Evolutionary conservation across 345 rosid species (phyloP).

Genomic region (Eucalyptus curtisii): DNA sequence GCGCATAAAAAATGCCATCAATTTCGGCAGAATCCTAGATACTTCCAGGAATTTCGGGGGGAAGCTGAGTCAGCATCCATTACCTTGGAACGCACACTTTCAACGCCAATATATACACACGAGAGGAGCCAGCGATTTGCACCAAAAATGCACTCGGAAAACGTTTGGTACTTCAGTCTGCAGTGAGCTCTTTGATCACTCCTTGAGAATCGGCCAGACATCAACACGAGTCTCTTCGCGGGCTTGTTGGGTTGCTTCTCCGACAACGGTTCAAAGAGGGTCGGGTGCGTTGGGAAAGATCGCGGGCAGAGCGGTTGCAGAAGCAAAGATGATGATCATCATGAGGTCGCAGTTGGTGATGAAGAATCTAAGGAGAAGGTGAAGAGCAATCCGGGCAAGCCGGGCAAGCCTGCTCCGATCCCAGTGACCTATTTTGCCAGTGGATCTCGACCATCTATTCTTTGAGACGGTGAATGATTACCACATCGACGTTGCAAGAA

Average conservation of each 20-base stretch:
- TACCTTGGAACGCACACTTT: background rate
- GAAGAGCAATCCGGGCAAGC: background rate
- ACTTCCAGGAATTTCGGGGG: background rate
- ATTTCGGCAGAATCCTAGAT: background rate
- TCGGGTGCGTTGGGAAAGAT: background rate
- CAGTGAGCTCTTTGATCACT: background rate
- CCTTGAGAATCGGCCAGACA: background rate
- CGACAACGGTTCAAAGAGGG: background rate
- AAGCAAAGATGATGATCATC: background rate
- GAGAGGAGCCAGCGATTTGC: background rate
- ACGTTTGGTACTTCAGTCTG: background rate
- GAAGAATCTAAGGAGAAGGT: background rate
- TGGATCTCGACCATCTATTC: background rate
- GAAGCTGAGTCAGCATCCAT: background rate
- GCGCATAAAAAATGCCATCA: accelerated
- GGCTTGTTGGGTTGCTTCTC: background rate
- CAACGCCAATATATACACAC: background rate
- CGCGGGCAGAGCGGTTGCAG: background rate
- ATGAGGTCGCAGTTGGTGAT: background rate
- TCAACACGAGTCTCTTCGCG: conserved; percentile 5
- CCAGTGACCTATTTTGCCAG: background rate
- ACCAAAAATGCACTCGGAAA: background rate
- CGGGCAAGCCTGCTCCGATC: background rate
- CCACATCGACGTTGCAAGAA: background rate
- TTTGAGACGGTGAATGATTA: background rate